Evolutionary conservation across 805 yeast genomes (phyloP).

Genomic region (Hemisphaericaspora nanyangensis): DNA sequence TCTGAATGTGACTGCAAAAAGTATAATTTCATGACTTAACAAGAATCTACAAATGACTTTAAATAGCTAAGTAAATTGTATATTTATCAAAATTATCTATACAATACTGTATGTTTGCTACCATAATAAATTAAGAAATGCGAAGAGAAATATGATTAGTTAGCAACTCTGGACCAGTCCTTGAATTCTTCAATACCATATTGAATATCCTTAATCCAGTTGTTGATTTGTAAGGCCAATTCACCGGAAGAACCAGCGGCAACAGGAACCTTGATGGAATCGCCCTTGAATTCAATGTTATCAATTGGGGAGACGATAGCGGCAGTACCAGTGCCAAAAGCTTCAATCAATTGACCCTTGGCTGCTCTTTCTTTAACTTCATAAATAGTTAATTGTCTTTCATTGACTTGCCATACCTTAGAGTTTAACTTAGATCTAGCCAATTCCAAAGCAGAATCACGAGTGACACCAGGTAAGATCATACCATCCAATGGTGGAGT

Average conservation of each 20-base stretch:
- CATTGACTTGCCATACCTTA: slow-evolving; percentile 76
- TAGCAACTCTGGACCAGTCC: slow-evolving; percentile 44
- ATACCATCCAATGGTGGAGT: slow-evolving; percentile 98
- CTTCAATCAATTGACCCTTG: slow-evolving; percentile 85
- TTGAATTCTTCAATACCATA: slow-evolving; percentile 77
- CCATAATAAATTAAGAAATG: no score
- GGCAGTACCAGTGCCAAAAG: slow-evolving; percentile 97
- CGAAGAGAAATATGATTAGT: no score
- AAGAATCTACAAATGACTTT: no score
- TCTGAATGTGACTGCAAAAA: no score
- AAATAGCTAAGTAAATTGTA: background rate
- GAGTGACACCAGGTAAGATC: slow-evolving; percentile 92
- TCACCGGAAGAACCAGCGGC: slow-evolving; percentile 68
- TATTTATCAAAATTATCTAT: no score
- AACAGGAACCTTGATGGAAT: slow-evolving; percentile 73
- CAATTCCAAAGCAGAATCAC: slow-evolving; percentile 79
- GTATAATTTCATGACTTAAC: background rate
- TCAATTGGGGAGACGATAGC: slow-evolving; percentile 94
- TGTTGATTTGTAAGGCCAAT: slow-evolving; percentile 70
- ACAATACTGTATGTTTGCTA: no score
- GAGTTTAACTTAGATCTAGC: slow-evolving; percentile 73
- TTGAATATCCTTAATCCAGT: slow-evolving; percentile 87
- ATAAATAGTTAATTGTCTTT: slow-evolving; percentile 76
- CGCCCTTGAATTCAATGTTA: slow-evolving; percentile 76
- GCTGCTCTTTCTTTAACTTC: slow-evolving; percentile 77